A percentile compares a stretch with the other conserved stretches of the same genome.
Conservation (phyloP, 768 basidiomycete species). For the Termitomyces eurrhizus region DNA sequence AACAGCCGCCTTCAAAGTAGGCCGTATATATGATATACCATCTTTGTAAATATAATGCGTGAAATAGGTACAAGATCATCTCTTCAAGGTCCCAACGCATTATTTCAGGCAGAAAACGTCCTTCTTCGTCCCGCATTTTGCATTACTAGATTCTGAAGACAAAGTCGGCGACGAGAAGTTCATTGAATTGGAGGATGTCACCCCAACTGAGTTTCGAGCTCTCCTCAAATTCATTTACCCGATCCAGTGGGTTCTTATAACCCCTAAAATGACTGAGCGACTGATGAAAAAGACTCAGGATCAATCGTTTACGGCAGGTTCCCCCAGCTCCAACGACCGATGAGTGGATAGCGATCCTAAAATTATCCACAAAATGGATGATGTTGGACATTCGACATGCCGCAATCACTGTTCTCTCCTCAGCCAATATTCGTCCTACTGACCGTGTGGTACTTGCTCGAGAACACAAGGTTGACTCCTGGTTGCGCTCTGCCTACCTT, state of each 20-base stretch:
- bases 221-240: neutral
- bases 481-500: neutral
- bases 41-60: neutral
- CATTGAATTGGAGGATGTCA: neutral
- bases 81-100: neutral
- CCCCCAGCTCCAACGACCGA: neutral
- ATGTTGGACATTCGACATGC: neutral
- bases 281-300: neutral
- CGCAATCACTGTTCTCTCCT: neutral
- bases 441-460: slow-evolving; percentile 1
- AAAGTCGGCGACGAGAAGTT: neutral
- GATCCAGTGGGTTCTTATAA: neutral
- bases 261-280: neutral
- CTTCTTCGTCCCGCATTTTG: neutral
- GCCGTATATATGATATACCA: neutral
- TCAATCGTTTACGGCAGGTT: neutral
- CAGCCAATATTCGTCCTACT: neutral
- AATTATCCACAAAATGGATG: neutral
- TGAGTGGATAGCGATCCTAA: neutral
- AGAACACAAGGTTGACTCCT: neutral
- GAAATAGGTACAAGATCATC: neutral
- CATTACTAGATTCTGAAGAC: neutral
- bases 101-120: neutral
- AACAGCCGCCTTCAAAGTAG: neutral
- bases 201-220: neutral